A percentile compares a stretch with the other conserved stretches of the same genome.
Conservation (phyloP, 1,284 basidiomycete genomes). For the Agaricales sp. region DNA sequence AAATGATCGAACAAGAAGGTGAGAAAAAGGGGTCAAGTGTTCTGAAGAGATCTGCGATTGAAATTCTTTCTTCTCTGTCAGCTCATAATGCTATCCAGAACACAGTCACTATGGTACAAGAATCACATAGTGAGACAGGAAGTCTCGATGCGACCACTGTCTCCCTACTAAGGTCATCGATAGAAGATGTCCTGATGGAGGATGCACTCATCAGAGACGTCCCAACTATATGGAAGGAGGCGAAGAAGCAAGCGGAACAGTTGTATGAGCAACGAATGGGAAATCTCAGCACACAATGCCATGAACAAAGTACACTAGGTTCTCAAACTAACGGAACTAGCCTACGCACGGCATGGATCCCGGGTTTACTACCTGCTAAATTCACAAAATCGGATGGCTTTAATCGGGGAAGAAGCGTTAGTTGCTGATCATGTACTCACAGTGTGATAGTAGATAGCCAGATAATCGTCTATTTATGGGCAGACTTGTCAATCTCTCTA, state of each 20-base stretch:
- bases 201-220: not conserved
- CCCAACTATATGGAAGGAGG: not conserved
- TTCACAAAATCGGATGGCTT: not conserved
- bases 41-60: too few species aligned
- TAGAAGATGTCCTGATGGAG: not conserved
- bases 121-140: not conserved
- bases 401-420: not conserved
- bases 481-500: too few species aligned
- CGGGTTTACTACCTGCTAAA: too few species aligned
- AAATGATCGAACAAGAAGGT: not conserved
- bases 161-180: not conserved
- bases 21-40: too few species aligned
- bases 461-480: too few species aligned
- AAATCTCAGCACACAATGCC: not conserved
- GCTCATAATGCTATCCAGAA: not conserved
- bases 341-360: too few species aligned
- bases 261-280: not conserved
- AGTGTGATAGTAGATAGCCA: too few species aligned
- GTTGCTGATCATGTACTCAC: too few species aligned
- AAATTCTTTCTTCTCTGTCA: constrained; percentile 13
- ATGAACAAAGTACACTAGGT: not conserved
- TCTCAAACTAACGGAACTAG: too few species aligned
- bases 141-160: not conserved
- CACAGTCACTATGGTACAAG: not conserved
- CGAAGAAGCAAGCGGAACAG: not conserved